Conservation (phyloP, 441 rosid genomes). For the Mallotus japonicus region DNA sequence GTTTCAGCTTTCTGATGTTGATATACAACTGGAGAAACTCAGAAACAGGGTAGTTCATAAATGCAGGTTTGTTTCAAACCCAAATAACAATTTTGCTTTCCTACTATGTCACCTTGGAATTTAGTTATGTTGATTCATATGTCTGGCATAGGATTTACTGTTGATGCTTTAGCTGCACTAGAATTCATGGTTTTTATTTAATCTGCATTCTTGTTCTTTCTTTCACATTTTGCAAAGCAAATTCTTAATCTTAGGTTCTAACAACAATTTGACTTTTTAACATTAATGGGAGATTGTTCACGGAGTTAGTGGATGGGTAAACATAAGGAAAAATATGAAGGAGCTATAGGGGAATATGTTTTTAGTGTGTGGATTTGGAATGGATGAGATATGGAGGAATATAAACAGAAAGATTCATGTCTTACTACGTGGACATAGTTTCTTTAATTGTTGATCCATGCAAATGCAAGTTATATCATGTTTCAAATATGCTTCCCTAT, state of each 20-base stretch:
- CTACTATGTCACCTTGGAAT: not conserved
- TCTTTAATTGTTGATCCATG: not conserved
- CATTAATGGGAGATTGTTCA: not conserved
- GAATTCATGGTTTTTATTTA: not conserved
- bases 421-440: not conserved
- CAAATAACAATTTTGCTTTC: not conserved
- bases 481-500: not conserved
- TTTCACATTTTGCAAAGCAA: not conserved
- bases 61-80: constrained; percentile 60
- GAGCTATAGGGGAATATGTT: not conserved
- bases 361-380: not conserved
- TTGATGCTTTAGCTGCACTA: too few relatives aligned
- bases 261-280: not conserved
- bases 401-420: not conserved
- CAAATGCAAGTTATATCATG: not conserved
- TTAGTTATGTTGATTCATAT: not conserved
- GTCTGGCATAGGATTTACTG: not conserved
- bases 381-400: not conserved
- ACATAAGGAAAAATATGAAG: not conserved
- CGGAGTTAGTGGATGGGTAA: not conserved
- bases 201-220: not conserved
- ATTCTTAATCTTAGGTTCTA: not conserved
- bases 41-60: constrained; percentile 62
- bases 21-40: constrained; percentile 62
- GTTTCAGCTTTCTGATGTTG: constrained; percentile 65